Evolutionary conservation across 305 asterid species (phyloP).

Genomic region (Petunia hybrid): DNA sequence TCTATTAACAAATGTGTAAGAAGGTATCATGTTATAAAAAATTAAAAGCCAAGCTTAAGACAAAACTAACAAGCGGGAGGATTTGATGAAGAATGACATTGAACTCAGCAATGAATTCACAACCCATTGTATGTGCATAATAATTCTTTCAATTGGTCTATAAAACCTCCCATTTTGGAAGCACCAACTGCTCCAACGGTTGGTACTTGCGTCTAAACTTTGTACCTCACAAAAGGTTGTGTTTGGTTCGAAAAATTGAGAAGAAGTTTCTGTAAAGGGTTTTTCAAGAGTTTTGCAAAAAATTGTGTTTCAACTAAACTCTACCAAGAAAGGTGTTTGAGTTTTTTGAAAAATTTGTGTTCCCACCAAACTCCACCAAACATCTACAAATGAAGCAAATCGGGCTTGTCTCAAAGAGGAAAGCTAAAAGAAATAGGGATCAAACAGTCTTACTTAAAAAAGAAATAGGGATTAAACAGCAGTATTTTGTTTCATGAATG

Average conservation of each 20-base stretch:
- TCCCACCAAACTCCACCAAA: slow-evolving; percentile 18
- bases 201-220: slow-evolving; percentile 22
- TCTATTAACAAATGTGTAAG: slow-evolving; percentile 46
- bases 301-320: not conserved
- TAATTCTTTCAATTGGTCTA: slow-evolving; percentile 13
- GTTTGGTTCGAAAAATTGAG: not conserved
- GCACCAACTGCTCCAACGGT: not conserved
- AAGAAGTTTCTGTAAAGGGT: not conserved
- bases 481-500: slow-evolving; percentile 13
- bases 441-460: not conserved
- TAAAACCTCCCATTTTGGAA: slow-evolving; percentile 20
- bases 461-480: not conserved
- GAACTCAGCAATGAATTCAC: slow-evolving; percentile 8
- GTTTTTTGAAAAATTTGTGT: not conserved
- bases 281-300: not conserved
- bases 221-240: not conserved
- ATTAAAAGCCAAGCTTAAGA: not conserved
- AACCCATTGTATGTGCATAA: not conserved
- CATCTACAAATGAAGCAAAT: not conserved
- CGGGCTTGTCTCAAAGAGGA: slow-evolving; percentile 20
- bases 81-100: slow-evolving; percentile 11
- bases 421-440: not conserved
- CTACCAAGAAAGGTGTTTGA: not conserved
- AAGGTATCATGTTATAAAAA: slow-evolving; percentile 22
- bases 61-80: not conserved